Evolutionary conservation across 1,139 yeast genomes (phyloP), one percentile per base, ranked within the genome.

Genomic region (Meyerozyma athensensis): DNA sequence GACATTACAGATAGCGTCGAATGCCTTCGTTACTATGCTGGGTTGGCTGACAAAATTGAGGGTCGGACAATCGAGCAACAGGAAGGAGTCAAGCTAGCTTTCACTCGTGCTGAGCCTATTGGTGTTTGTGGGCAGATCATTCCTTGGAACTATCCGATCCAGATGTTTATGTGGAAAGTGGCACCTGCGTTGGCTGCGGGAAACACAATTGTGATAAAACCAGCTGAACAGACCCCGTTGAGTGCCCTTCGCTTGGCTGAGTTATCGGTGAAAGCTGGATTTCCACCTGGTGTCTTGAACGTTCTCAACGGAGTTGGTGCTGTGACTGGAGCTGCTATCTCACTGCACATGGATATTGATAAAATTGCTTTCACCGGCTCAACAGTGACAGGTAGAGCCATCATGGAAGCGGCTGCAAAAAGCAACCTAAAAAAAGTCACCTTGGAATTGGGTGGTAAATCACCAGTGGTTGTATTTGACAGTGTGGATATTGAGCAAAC

Each of bases 131-230:
- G 95, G 20, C 78, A 90, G 43, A 70, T 90, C 50, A 86, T 96
- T 4, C 97, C 97, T 13, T 90, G 97, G 97, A 90, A 90, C 61
- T 90, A 90, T 65, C 97, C 97, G 12, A 71, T 83, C 37, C 95
- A 96, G 5, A 90, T 90, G 97, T 86, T 90, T 44, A 79, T 96
- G 2, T 74, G 97, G 50, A 90, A 90, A 59, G 74, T 85, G 37
- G 96, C 87, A 20, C 96, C 97, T 20, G 96, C 96, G 1, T 53
- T 87, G 16, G 96, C 97, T 14, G 90, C 94, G 8, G 97, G 97
- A 2, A 90, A 97, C 62, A 83, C 97, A 1, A 72, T 86, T 3
- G 90, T 90, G 9, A 71, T 90, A 43, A 90, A 89, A 61, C 97
- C 97, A 3, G 97, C 95, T 28, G 68, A 81, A 4, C 95, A 86